Percentiles rank a stretch among this genome's conserved stretches.
phyloP scores from a whole-genome alignment of 2,329 filamentous ascomycete species.

The Phialocephala subalpina region DNA sequence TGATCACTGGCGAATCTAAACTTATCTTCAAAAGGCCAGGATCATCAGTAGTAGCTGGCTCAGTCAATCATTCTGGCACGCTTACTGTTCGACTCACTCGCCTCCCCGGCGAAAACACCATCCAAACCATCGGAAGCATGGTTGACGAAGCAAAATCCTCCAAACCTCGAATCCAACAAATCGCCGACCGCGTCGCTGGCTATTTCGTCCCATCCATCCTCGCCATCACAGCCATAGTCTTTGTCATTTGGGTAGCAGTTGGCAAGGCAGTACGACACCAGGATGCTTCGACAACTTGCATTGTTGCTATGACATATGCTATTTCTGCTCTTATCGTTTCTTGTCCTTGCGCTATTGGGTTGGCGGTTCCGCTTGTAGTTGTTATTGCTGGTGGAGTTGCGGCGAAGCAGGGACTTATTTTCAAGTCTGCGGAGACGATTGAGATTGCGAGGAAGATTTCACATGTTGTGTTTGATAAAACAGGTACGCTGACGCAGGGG shows the following conservation, averaged over 20 bases:
- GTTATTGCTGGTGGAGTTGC: constrained; percentile 74
- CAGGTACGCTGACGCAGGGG: constrained; percentile 75
- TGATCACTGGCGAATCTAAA: constrained; percentile 76
- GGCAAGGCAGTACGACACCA: constrained; percentile 52
- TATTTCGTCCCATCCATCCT: constrained; percentile 76
- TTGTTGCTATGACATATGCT: constrained; percentile 72
- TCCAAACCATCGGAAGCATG: constrained; percentile 72
- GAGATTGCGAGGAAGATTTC: constrained; percentile 67
- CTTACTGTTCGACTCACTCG: constrained; percentile 65
- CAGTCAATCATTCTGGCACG: constrained; percentile 70
- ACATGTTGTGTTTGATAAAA: constrained; percentile 83
- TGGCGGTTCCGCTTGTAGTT: constrained; percentile 77
- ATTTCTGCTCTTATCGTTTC: constrained; percentile 77
- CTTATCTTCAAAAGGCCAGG: constrained; percentile 65
- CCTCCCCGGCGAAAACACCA: constrained; percentile 75
- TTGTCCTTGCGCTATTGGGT: constrained; percentile 80
- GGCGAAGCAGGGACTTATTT: constrained; percentile 70
- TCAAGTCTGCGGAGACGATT: constrained; percentile 71
- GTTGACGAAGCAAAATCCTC: constrained; percentile 75
- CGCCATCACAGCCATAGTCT: constrained; percentile 63
- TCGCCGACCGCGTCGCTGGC: constrained; percentile 72
- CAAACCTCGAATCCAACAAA: constrained; percentile 72
- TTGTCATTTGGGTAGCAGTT: constrained; percentile 70
- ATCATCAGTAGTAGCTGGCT: constrained; percentile 69
- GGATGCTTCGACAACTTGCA: constrained; percentile 56